Conservation (phyloP, 2,329 filamentous ascomycete species). For the Purpureocillium lavendulum region DNA sequence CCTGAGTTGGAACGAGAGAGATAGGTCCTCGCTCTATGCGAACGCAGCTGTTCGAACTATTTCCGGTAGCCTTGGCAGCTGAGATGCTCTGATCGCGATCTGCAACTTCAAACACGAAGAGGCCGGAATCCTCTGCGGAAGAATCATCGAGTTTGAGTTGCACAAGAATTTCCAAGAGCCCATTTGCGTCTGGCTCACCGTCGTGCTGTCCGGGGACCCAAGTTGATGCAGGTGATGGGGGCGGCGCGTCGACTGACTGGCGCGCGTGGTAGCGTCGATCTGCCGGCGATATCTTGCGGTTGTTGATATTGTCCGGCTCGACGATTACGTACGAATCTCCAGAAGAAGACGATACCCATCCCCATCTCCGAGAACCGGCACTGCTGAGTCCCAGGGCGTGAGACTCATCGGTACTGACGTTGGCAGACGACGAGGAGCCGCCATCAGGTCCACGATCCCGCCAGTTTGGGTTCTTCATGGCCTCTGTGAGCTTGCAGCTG, state of each 20-base stretch:
- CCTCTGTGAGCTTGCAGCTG: slow-evolving; percentile 17
- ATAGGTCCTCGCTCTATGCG: too few relatives aligned
- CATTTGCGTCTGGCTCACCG: too few relatives aligned
- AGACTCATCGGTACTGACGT: not conserved
- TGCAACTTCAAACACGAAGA: too few relatives aligned
- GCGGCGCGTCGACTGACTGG: not conserved
- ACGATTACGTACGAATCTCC: not conserved
- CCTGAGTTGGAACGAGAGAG: too few relatives aligned
- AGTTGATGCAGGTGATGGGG: too few relatives aligned
- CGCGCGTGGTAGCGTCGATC: slow-evolving; percentile 2
- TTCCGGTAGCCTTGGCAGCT: too few relatives aligned
- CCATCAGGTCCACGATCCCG: slow-evolving; percentile 15
- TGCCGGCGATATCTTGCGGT: not conserved
- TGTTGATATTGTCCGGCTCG: slow-evolving; percentile 2
- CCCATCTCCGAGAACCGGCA: not conserved
- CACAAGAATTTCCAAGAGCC: too few relatives aligned
- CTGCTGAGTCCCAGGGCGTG: not conserved
- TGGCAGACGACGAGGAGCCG: not conserved
- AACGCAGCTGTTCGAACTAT: too few relatives aligned
- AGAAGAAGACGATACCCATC: not conserved
- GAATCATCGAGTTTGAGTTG: too few relatives aligned
- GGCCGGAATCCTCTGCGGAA: too few relatives aligned
- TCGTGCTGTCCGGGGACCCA: too few relatives aligned
- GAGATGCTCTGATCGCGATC: too few relatives aligned
- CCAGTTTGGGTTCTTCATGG: slow-evolving; percentile 27